Evolutionary conservation across 2,329 filamentous ascomycete species (phyloP).

Genomic region (Microcyclospora pomicola): DNA sequence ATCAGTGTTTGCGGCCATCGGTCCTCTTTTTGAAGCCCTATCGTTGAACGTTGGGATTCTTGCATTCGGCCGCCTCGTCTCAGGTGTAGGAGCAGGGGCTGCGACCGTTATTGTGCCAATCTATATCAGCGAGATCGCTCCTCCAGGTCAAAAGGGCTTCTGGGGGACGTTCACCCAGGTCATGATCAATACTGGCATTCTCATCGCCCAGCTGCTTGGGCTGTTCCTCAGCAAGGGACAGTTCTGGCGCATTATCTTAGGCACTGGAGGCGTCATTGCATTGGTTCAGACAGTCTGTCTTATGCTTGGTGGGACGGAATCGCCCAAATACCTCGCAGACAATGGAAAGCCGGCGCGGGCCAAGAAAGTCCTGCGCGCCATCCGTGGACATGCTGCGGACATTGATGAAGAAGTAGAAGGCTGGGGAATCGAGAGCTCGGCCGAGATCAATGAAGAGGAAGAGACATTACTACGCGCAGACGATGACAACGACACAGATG

Average conservation of each 20-base stretch:
- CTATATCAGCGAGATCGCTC: conserved; percentile 86
- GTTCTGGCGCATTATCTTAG: conserved; percentile 75
- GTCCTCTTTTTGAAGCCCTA: conserved; percentile 61
- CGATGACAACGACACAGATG: conserved; percentile 1
- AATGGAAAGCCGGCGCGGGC: conserved; percentile 48
- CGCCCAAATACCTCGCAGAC: conserved; percentile 71
- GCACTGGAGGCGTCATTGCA: conserved; percentile 55
- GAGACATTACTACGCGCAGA: conserved; percentile 48
- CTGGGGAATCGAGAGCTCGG: conserved; percentile 25
- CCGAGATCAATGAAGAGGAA: conserved; percentile 44
- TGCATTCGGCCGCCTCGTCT: conserved; percentile 60
- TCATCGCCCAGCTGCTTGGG: conserved; percentile 69
- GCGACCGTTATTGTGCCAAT: conserved; percentile 86
- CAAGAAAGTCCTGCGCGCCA: conserved; percentile 54
- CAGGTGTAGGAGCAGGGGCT: conserved; percentile 74
- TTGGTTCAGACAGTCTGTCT: conserved; percentile 54
- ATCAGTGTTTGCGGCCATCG: conserved; percentile 60
- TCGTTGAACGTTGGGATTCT: conserved; percentile 54
- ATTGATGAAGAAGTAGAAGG: conserved; percentile 58
- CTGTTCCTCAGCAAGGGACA: conserved; percentile 71
- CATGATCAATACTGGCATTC: conserved; percentile 76
- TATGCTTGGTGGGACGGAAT: conserved; percentile 62
- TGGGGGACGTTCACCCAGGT: conserved; percentile 80
- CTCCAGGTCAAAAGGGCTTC: conserved; percentile 45
- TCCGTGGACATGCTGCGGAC: conserved; percentile 55